Evolutionary conservation across 106 monocot species (phyloP), one percentile per base, ranked within the genome.

Genomic region (Xerophyta viscosa): DNA sequence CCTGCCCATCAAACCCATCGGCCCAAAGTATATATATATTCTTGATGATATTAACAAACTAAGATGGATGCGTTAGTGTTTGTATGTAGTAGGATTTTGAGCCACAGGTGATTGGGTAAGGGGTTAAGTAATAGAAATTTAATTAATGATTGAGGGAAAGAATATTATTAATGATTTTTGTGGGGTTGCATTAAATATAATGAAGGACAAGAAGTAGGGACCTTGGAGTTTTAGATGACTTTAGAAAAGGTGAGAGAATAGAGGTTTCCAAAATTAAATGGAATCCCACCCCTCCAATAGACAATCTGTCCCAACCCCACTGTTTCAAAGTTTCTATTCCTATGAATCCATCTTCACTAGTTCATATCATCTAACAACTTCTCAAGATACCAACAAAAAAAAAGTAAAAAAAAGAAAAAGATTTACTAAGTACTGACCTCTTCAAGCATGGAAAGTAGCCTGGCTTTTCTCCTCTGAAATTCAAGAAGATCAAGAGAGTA

Each of bases 381-480:
- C 3, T 7, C 7, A 41, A 54, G 29, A 17, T 26, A 42, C 2
- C 6, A 24, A 41, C 18, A 30, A 50, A 31, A 54, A 19, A 31
- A 31, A 4, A 17, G 19, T 0, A 31, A 54, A 12, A 29, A 28
- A 5, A 50, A 23, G 12, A 41, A 58, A 27, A 41, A 49, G 14
- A 31, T 31, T 4, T 18, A 24, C 6, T 20, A 10, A 17, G 37
- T 28, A 41, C 27, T 47, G 13, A 85, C 84, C 84, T 85, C 84
- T 66, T 76, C 71, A 42, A 85, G 65, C 79, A 85, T 71, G 71
- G 68, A 64, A 11, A 72, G 41, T 5, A 85, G 72, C 47, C 46
- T 72, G 3, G 71, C 62, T 66, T 76, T 85, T 37, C 75, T 71
- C 61, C 65, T 85, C 51, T 76, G 76, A 10, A 85, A 64, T 39